Evolutionary conservation across 2,329 filamentous ascomycete species (phyloP), one percentile per base, ranked within the genome.

Genomic region (Claviceps arundinis): DNA sequence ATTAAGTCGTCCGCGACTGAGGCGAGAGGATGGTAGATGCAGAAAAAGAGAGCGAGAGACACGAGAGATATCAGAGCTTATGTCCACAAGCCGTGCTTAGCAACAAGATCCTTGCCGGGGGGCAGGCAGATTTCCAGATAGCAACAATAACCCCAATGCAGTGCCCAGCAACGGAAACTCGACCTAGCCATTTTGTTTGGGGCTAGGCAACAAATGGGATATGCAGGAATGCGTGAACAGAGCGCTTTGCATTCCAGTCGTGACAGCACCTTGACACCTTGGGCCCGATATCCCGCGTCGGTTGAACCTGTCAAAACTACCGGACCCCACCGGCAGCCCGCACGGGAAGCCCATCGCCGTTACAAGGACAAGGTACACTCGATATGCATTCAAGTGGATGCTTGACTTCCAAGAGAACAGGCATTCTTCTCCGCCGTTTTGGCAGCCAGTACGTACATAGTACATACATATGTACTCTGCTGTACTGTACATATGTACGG

Each of bases 191-290:
- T 53, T 50, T 55, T 53, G 45, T 44, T 47, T 48, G 48, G 51
- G 13, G 47, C 48, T 47, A 50, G 50, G 41, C 45, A 46, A 37
- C 17, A 50, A 48, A 48, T 53, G 52, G 52, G 37, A 55, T 45
- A 37, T 42, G 41, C 47, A 54, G 54, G 51, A 55, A 55, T 55
- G 51, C 45, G 49, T 52, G 51, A 50, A 53, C 44, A 55, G 52
- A 42, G 47, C 53, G 54, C 46, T 49, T 45, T 41, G 47, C 54
- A 55, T 55, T 55, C 54, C 54, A 55, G 54, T 54, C 52, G 17
- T 42, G 42, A 47, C 43, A 44, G 41, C 41, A 50, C 40, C 52
- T 37, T 44, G 37, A 37, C 42, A 50, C 42, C 52, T 37, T 50
- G 37, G 30, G 51, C 37, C 48, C 34, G 44, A 50, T 50, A 50